phyloP scores from a whole-genome alignment of 345 rosid species.

The Trapa bicornis region DNA sequence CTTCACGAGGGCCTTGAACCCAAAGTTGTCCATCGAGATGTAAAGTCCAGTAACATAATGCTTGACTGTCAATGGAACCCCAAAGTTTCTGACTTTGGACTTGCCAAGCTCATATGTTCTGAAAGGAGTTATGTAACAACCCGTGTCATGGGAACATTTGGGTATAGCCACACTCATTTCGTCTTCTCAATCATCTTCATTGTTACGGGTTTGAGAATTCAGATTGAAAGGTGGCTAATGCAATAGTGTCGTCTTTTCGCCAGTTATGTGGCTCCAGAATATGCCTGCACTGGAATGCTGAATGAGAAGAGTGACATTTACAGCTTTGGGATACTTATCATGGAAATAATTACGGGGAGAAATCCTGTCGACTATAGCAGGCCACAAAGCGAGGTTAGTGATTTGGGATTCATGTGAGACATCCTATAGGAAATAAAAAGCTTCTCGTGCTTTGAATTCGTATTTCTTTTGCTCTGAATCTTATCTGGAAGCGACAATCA shows the following conservation, averaged over 20 bases:
- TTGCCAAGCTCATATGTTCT: constrained; percentile 77
- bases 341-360: constrained; percentile 90
- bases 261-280: constrained; percentile 97
- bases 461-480: neutral
- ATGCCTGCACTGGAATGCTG: constrained; percentile 96
- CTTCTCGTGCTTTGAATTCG: neutral
- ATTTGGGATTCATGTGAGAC: neutral
- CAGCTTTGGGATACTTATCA: constrained; percentile 82
- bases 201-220: neutral
- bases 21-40: constrained; percentile 89
- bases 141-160: constrained; percentile 96
- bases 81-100: constrained; percentile 95
- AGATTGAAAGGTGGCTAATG: neutral
- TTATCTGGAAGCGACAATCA: constrained; percentile 1
- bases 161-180: constrained; percentile 32
- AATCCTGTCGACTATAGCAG: constrained; percentile 82
- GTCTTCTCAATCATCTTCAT: neutral
- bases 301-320: constrained; percentile 88
- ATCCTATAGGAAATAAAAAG: no score
- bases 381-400: constrained; percentile 73
- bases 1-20: constrained; percentile 99
- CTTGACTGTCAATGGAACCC: constrained; percentile 86
- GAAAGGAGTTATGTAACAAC: constrained; percentile 84
- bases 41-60: constrained; percentile 80
- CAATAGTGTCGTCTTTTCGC: constrained; percentile 4